These are phyloP conservation scores for Ophiostoma sp. DNA, from an alignment of 2,329 filamentous ascomycete species.

Conservation along the genomic window DNA sequence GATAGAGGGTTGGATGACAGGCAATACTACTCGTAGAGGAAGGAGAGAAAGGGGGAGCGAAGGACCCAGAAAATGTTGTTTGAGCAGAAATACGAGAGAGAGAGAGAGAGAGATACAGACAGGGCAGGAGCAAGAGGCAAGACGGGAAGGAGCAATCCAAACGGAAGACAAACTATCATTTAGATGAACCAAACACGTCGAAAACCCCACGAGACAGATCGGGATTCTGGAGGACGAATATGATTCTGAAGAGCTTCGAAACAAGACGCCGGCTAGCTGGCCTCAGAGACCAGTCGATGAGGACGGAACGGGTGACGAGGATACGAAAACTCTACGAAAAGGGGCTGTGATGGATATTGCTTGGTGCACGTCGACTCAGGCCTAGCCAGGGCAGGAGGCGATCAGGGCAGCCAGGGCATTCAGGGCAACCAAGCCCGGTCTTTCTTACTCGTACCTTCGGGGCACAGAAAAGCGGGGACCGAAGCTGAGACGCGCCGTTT, in stretches of 20 bases:
- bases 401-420: not conserved
- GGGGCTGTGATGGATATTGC: constrained; percentile 15
- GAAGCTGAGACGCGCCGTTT: constrained; percentile 16
- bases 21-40: not conserved
- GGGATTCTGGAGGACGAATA: no score
- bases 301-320: not conserved
- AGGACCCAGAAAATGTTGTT: not conserved
- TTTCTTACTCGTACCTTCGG: not conserved
- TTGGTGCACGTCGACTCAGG: not conserved
- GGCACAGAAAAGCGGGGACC: constrained; percentile 1
- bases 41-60: not conserved
- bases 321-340: no score
- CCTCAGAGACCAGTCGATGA: not conserved
- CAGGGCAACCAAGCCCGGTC: not conserved
- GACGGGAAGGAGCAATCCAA: not conserved
- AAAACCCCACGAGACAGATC: no score
- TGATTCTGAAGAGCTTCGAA: no score
- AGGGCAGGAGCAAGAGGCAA: not conserved
- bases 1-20: not conserved
- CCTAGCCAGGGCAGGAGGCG: not conserved
- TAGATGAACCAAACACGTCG: no score
- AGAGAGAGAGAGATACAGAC: not conserved
- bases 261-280: no score
- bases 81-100: not conserved
- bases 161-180: not conserved